Evolutionary conservation across 2,329 filamentous ascomycete genomes (phyloP).

Genomic region (Verticillium nonalfalfae): DNA sequence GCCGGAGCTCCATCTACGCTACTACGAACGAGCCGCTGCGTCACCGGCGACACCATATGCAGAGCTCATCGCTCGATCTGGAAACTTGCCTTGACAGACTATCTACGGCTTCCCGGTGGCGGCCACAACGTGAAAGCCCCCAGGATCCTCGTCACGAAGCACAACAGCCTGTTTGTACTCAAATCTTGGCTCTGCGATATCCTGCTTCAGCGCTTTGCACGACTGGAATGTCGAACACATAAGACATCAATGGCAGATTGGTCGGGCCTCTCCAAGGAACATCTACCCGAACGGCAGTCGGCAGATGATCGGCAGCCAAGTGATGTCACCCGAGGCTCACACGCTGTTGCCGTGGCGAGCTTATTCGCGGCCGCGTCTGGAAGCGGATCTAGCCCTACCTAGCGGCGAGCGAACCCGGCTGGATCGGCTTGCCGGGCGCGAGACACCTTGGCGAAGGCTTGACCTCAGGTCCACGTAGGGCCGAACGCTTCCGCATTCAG

Average conservation of each 20-base stretch:
- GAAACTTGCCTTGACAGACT: background rate
- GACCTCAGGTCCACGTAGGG: background rate
- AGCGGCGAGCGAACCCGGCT: background rate
- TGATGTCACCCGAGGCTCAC: background rate
- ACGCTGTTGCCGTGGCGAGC: background rate
- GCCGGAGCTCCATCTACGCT: background rate
- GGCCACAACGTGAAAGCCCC: background rate
- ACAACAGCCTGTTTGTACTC: background rate
- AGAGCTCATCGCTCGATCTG: background rate
- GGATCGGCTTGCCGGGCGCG: background rate
- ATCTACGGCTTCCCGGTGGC: background rate
- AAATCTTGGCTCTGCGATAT: too few relatives aligned
- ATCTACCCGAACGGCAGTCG: background rate
- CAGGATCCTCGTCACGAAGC: background rate
- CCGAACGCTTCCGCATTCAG: background rate
- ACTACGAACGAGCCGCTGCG: background rate
- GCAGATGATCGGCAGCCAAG: background rate
- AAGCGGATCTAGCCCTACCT: background rate
- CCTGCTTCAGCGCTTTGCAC: too few relatives aligned
- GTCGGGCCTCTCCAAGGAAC: background rate
- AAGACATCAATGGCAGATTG: background rate
- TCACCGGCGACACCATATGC: background rate
- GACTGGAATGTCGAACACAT: background rate
- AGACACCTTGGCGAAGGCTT: background rate
- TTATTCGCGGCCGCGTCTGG: background rate